Evolutionary conservation across 129 eudicot species (phyloP).

Genomic region (Tagetes patula): DNA sequence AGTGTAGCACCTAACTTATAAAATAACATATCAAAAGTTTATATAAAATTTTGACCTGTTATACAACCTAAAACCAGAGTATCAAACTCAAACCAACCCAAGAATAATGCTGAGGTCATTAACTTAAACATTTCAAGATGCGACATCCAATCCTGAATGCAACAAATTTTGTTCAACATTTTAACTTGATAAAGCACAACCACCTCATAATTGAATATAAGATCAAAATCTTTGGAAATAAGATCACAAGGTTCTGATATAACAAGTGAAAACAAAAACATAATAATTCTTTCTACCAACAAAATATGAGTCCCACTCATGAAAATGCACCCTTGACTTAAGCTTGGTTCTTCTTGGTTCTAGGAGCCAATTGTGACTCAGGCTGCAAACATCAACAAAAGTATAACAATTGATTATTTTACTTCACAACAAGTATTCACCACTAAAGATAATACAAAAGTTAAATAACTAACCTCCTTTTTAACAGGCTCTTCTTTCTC

Average conservation of each 20-base stretch:
- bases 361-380: conserved; percentile 54
- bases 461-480: conserved; percentile 32
- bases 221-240: conserved; percentile 20
- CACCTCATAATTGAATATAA: conserved; percentile 26
- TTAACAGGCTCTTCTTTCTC: conserved; percentile 46
- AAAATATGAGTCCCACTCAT: conserved; percentile 20
- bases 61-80: neutral
- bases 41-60: neutral
- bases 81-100: neutral
- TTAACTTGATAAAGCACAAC: conserved; percentile 16
- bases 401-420: neutral
- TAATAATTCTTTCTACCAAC: conserved; percentile 33
- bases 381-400: conserved; percentile 33
- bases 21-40: too few species aligned
- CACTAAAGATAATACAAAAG: neutral
- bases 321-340: conserved; percentile 13
- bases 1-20: too few species aligned
- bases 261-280: conserved; percentile 23
- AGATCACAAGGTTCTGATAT: conserved; percentile 22
- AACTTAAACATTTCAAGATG: neutral
- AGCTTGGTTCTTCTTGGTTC: conserved; percentile 48
- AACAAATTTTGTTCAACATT: neutral
- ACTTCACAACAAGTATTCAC: neutral
- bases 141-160: neutral
- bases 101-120: neutral